Base-by-base conservation (phyloP, 73 alveolate genomes). In the Paramecium sexaurelia region DNA sequence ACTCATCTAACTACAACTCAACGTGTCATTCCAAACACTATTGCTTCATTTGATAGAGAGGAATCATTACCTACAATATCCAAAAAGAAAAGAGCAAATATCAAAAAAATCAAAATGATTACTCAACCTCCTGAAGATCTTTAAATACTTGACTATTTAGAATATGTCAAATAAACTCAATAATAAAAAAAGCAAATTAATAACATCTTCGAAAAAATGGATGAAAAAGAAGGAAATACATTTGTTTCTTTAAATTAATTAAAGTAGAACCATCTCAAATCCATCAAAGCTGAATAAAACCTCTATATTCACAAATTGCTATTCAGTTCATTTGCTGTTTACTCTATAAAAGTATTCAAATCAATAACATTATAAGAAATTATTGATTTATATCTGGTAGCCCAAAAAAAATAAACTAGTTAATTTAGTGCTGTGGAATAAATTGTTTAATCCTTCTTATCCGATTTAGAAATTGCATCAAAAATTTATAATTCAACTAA, bases 401-500 rank as follows among this genome's bases (percentile, higher is more conserved):
- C 45, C 7, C 83, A 61, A 61, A 61, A 61, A 73, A 73, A 29
- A 36, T 17, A 73, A 39, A 73, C 87, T 9, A 69, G 55, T n/a
- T 17, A 75, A 41, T 75, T 75, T 19, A 26, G 56, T n/a, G 10
- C 37, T 39, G 45, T 75, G 15, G 89, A 75, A 20, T n/a, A 75
- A 26, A 39, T 75, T 7, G 45, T 75, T 20, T 11, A 75, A 75
- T 36, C 37, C 26, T 75, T 75, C 45, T 19, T 78, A 20, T 39
- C 71, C 5, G 75, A 78, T 43, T 17, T 78, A 40, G 90, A 78
- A 22, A 45, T 78, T 2, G 90, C 90, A 8, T 78, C 68, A 5
- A 37, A 24, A 78, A 78, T 78, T 15, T 40, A 41, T 45, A 78
- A 45, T 26, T 78, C 75, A 20, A 41, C 90, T 4, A 78, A 78